Base-by-base conservation (phyloP, 768 basidiomycete species). In the Termitomyces bulborhizus region DNA sequence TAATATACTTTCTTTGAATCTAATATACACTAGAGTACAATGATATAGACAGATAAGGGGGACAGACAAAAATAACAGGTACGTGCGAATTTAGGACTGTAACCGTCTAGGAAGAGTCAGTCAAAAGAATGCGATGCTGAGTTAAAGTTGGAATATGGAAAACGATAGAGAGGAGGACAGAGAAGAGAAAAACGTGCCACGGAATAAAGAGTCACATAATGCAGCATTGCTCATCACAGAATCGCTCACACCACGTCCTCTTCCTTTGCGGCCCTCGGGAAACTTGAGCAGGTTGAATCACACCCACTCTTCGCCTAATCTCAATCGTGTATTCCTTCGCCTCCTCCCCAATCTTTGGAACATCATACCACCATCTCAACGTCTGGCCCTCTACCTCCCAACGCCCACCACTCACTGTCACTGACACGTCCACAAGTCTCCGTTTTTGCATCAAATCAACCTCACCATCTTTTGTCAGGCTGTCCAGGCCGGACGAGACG, bases 331-430 rank as follows among this genome's bases (percentile, higher is more conserved):
- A 71, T 65, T 74, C 71, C 63, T 60, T 63, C 54, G 63, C 66
- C 8, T 37, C 60, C 46, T 69, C 66, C 9, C 69, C 71, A 45
- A 61, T 60, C 42, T 46, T 57, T 3, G 76, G 77, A 9, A 74
- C 74, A 53, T 74, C 73, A 61, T 82, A 81, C 78, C 78, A 80
- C 81, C 81, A 82, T 63, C 71, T 68, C 48, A 82, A 54, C 52
- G 66, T 70, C 68, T 82, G 81, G 4, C 81, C 80, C 36, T 75
- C 69, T 15, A 80, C 67, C 40, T 60, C 63, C 72, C 73, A 79
- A 49, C 64, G 62, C 31, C 81, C 80, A 6, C 61, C 63, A 40
- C 74, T 76, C 2, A 76, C 75, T 27, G 62, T 69, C 12, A 82
- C 76, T 26, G 78, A 74, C 21, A 81, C 59, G 57, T 78, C 78